A percentile compares a stretch with the other conserved stretches of the same genome.
phyloP scores from a whole-genome alignment of 257 asterid species.

The Echium plantagineum region DNA sequence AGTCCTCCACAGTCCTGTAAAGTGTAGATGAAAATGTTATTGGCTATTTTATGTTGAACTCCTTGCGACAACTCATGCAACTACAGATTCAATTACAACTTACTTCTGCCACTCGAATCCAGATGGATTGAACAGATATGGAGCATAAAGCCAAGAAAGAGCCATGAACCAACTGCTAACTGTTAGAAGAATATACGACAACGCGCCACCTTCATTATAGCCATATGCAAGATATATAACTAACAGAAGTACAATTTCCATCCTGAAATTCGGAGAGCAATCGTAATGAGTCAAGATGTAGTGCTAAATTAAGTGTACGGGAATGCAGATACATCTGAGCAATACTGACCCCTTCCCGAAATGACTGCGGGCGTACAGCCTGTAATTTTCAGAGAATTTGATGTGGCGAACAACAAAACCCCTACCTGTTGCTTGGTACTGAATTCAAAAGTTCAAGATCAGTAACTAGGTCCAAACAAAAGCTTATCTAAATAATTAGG shows the following conservation, averaged over 20 bases:
- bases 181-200: conserved; percentile 79
- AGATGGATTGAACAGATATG: conserved; percentile 92
- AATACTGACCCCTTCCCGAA: conserved; percentile 81
- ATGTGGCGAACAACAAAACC: conserved; percentile 96
- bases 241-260: conserved; percentile 84
- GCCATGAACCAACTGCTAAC: conserved; percentile 94
- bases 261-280: conserved; percentile 37
- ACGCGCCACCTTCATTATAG: conserved; percentile 52
- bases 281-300: conserved; percentile 7
- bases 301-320: neutral
- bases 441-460: conserved; percentile 18
- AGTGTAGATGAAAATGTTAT: conserved; percentile 22
- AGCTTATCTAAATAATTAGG: conserved; percentile 11
- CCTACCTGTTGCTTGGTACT: conserved; percentile 98
- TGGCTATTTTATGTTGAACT: neutral
- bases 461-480: conserved; percentile 8
- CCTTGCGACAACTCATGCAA: neutral
- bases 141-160: conserved; percentile 90
- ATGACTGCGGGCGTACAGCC: conserved; percentile 97
- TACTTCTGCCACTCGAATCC: conserved; percentile 99
- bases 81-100: conserved; percentile 19
- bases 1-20: conserved; percentile 90
- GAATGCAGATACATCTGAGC: conserved; percentile 12
- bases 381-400: conserved; percentile 87
- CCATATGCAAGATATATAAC: conserved; percentile 82